phyloP scores from a whole-genome alignment of 2,329 filamentous ascomycete species.

The Clonostachys byssicola region DNA sequence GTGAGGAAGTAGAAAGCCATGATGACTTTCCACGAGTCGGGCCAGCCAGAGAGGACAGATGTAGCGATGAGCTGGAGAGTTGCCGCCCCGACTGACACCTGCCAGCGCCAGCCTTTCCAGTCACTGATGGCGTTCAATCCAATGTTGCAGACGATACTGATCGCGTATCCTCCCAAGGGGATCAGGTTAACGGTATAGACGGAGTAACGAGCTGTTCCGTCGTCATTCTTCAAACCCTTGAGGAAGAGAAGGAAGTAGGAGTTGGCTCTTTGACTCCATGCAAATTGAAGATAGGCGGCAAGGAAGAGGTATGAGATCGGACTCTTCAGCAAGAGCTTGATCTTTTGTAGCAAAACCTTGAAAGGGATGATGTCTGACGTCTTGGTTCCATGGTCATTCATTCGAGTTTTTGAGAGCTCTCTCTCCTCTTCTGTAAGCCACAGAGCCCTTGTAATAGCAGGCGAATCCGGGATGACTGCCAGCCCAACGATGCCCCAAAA shows the following conservation, averaged over 20 bases:
- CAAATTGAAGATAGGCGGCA: conserved; percentile 16
- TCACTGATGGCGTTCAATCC: conserved; percentile 27
- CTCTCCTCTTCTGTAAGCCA: conserved; percentile 20
- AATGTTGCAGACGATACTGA: conserved; percentile 28
- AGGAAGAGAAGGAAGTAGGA: conserved; percentile 25
- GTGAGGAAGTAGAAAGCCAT: conserved; percentile 29
- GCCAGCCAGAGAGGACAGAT: conserved; percentile 24
- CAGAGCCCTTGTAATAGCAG: conserved; percentile 18
- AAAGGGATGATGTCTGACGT: conserved; percentile 17
- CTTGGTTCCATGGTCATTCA: conserved; percentile 17
- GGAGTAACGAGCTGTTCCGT: conserved; percentile 16
- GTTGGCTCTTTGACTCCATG: conserved; percentile 21
- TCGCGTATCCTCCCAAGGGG: conserved; percentile 19
- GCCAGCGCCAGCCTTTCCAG: conserved; percentile 31
- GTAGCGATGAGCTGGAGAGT: conserved; percentile 19
- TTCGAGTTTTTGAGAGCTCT: conserved; percentile 14
- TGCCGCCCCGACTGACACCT: conserved; percentile 22
- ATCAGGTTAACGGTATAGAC: conserved; percentile 24
- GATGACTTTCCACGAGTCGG: conserved; percentile 19
- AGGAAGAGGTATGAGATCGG: conserved; percentile 23
- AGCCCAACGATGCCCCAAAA: conserved; percentile 30
- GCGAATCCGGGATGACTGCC: conserved; percentile 27
- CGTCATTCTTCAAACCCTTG: conserved; percentile 15
- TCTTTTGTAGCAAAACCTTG: conserved; percentile 12
- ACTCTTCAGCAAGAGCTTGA: conserved; percentile 16